Percentiles rank a stretch among this genome's conserved stretches.
These are phyloP conservation scores for Paecilomyces sp. DNA, from an alignment of 2,329 filamentous ascomycete genomes.

Conservation along the genomic window DNA sequence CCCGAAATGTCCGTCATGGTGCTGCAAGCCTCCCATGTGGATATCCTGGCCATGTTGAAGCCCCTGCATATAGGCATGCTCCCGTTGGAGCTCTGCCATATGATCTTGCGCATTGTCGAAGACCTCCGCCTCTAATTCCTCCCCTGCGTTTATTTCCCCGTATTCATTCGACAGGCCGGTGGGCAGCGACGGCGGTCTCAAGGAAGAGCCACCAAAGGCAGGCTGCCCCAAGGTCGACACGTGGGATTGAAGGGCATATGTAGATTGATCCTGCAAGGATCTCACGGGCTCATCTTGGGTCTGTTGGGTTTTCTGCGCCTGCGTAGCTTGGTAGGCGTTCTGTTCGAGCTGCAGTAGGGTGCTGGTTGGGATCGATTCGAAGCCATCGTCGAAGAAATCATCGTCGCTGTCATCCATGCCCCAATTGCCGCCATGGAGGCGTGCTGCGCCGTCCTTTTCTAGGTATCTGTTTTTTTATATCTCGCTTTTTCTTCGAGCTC, in stretches of 20 bases:
- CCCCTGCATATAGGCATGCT: neutral
- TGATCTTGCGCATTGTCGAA: constrained; percentile 26
- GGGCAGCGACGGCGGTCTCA: neutral
- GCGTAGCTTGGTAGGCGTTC: constrained; percentile 38
- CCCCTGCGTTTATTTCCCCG: constrained; percentile 35
- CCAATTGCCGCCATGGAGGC: constrained; percentile 23
- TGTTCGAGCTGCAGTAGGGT: constrained; percentile 39
- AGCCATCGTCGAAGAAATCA: constrained; percentile 41
- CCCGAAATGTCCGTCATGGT: neutral
- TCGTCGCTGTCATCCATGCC: constrained; percentile 43
- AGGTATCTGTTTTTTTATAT: neutral
- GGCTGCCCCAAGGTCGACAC: constrained; percentile 1
- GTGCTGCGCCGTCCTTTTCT: neutral
- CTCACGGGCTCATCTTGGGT: constrained; percentile 2
- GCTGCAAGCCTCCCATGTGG: neutral
- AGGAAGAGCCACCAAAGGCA: neutral
- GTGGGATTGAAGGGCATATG: constrained; percentile 1
- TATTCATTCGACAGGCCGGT: constrained; percentile 30
- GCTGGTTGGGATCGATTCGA: constrained; percentile 37
- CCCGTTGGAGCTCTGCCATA: neutral
- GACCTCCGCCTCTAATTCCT: constrained; percentile 34
- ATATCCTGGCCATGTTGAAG: neutral
- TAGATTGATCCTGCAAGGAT: neutral
- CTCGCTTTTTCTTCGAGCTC: neutral
- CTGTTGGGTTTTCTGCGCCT: constrained; percentile 21